phyloP scores from a whole-genome alignment of 78 protist genomes.

The Cavenderia fasciculata region DNA sequence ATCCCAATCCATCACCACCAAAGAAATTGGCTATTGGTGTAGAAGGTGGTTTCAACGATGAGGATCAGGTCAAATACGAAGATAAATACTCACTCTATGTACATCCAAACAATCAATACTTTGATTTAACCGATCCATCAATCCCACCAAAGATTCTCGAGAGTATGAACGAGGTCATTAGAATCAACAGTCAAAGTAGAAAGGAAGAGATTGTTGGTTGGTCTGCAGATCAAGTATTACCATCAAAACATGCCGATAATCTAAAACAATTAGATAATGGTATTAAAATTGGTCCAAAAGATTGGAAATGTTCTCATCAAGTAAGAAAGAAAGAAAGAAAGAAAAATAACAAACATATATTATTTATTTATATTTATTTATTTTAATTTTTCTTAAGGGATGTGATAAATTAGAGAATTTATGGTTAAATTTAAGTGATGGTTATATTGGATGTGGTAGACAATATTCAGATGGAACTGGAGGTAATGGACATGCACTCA shows the following conservation, averaged over 20 bases:
- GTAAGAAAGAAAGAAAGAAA: neutral
- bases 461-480: constrained; percentile 88
- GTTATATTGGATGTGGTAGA: constrained; percentile 94
- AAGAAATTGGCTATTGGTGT: constrained; percentile 86
- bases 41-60: constrained; percentile 74
- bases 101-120: constrained; percentile 20
- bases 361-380: too few relatives aligned
- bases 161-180: constrained; percentile 12
- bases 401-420: constrained; percentile 83
- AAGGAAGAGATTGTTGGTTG: constrained; percentile 40
- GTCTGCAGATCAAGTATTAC: constrained; percentile 66
- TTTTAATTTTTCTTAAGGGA: too few relatives aligned
- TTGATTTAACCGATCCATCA: constrained; percentile 9
- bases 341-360: neutral
- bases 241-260: constrained; percentile 74
- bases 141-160: constrained; percentile 50
- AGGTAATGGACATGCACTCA: constrained; percentile 93
- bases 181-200: constrained; percentile 13
- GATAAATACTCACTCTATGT: constrained; percentile 37
- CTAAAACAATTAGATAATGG: constrained; percentile 85
- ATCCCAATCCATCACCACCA: constrained; percentile 54
- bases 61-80: constrained; percentile 49
- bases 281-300: constrained; percentile 67
- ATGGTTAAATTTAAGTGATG: constrained; percentile 96
- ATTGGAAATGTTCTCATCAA: constrained; percentile 33